A percentile compares a stretch with the other conserved stretches of the same genome.
phyloP scores from a whole-genome alignment of 2,329 filamentous ascomycete genomes.

The Talaromyces amestolkiae region DNA sequence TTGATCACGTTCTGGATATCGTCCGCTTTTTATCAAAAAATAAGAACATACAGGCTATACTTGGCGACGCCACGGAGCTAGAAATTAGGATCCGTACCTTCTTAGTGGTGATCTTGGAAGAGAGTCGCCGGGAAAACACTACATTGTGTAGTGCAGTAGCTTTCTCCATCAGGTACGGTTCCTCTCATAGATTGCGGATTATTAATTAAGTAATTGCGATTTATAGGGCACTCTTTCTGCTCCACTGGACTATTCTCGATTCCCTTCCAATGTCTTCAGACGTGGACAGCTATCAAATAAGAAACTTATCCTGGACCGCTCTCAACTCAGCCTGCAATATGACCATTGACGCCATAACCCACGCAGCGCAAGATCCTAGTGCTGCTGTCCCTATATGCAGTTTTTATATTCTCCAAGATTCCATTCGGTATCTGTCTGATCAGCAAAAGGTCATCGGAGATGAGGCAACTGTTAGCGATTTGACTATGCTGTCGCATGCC shows the following conservation, averaged over 20 bases:
- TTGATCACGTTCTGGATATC: constrained; percentile 2
- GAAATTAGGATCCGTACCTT: constrained; percentile 10
- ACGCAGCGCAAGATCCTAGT: not conserved
- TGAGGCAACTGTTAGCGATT: not conserved
- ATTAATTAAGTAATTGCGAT: not conserved
- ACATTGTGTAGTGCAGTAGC: constrained; percentile 15
- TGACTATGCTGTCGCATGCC: constrained; percentile 4
- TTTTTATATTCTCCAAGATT: constrained; percentile 14
- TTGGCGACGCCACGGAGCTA: not conserved
- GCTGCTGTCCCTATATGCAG: not conserved
- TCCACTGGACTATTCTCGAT: constrained; percentile 6
- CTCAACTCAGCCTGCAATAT: constrained; percentile 16
- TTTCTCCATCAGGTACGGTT: constrained; percentile 12
- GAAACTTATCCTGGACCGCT: constrained; percentile 1
- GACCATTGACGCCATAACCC: constrained; percentile 1
- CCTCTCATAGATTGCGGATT: not conserved
- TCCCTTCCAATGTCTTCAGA: not conserved
- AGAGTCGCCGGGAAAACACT: constrained; percentile 7
- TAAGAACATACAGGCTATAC: not conserved
- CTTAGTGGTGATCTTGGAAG: constrained; percentile 3
- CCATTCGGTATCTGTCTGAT: constrained; percentile 6
- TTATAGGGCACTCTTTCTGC: constrained; percentile 13
- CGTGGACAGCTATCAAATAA: constrained; percentile 1
- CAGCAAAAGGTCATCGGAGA: constrained; percentile 2
- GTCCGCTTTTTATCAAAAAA: not conserved